Conservation (phyloP, 495 filamentous ascomycete species). For the Penicillium verhagenii region DNA sequence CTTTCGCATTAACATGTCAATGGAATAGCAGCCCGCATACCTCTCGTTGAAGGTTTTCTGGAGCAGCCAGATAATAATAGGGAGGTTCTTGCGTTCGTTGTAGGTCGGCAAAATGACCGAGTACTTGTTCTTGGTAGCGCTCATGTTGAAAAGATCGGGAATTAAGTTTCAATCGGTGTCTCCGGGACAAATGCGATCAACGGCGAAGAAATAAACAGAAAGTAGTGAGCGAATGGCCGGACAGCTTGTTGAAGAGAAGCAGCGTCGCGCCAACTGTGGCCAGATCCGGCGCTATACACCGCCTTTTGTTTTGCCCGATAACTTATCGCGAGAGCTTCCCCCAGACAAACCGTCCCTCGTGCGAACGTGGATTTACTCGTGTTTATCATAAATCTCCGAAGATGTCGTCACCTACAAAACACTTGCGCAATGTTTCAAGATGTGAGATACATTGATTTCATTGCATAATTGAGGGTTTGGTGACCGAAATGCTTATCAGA, state of each 20-base stretch:
- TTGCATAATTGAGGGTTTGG: neutral
- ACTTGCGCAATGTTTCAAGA: conserved; percentile 39
- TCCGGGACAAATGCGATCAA: conserved; percentile 12
- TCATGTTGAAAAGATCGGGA: conserved; percentile 32
- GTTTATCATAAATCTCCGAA: neutral
- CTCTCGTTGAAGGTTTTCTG: conserved; percentile 86
- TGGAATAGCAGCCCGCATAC: conserved; percentile 9
- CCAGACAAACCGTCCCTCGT: neutral
- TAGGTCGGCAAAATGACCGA: conserved; percentile 96
- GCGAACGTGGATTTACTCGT: neutral
- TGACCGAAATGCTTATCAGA: conserved; percentile 19
- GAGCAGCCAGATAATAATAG: conserved; percentile 91
- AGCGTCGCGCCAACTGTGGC: conserved; percentile 27
- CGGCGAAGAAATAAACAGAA: conserved; percentile 12
- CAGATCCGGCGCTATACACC: conserved; percentile 27
- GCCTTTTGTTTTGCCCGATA: conserved; percentile 27
- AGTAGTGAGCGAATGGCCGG: conserved; percentile 30
- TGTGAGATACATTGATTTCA: conserved; percentile 26
- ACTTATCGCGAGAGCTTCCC: conserved; percentile 20
- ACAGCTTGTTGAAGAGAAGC: conserved; percentile 24
- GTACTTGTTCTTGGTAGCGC: conserved; percentile 69
- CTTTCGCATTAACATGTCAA: no score
- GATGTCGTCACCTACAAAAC: conserved; percentile 30
- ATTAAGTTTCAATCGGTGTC: conserved; percentile 5
- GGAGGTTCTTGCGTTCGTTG: conserved; percentile 96